Conservation (phyloP, 1,284 basidiomycete species). For the Moniliella sp. region DNA sequence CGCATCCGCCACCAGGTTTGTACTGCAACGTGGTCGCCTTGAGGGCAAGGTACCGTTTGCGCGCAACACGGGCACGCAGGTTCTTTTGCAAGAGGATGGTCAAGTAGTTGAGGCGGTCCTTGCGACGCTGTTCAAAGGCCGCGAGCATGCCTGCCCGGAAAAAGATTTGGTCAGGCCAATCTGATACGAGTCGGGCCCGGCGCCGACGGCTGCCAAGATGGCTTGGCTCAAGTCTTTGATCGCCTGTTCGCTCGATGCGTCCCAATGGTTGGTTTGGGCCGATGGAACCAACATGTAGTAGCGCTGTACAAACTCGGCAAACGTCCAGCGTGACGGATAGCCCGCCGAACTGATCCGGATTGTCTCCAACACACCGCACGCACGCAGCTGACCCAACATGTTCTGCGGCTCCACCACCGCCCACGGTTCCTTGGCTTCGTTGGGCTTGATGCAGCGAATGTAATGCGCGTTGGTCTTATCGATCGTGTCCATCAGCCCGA, state of each 20-base stretch:
- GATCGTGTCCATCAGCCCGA: slow-evolving; percentile 87
- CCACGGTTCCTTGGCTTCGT: slow-evolving; percentile 88
- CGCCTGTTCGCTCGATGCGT: slow-evolving; percentile 38
- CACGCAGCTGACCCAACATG: slow-evolving; percentile 78
- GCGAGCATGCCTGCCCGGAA: slow-evolving; percentile 98
- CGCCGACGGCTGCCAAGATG: slow-evolving; percentile 66
- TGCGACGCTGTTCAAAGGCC: slow-evolving; percentile 72
- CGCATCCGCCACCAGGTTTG: not conserved
- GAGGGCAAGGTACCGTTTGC: slow-evolving; percentile 58
- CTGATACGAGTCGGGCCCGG: slow-evolving; percentile 88
- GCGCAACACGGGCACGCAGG: slow-evolving; percentile 61
- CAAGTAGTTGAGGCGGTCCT: slow-evolving; percentile 64
- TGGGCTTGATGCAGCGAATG: slow-evolving; percentile 98
- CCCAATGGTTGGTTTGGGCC: slow-evolving; percentile 58
- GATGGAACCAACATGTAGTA: slow-evolving; percentile 92
- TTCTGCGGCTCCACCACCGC: slow-evolving; percentile 87
- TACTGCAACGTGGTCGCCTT: slow-evolving; percentile 49
- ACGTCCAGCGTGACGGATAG: slow-evolving; percentile 95
- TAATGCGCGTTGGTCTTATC: slow-evolving; percentile 96
- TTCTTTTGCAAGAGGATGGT: slow-evolving; percentile 95
- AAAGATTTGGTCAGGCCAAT: slow-evolving; percentile 89
- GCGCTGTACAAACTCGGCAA: slow-evolving; percentile 94
- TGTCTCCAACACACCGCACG: slow-evolving; percentile 95
- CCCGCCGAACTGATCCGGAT: slow-evolving; percentile 97
- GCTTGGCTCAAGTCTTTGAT: slow-evolving; percentile 53